Evolutionary conservation across 176 grass and related monocot species (phyloP), one percentile per base, ranked within the genome.

Genomic region (Avena insularis): DNA sequence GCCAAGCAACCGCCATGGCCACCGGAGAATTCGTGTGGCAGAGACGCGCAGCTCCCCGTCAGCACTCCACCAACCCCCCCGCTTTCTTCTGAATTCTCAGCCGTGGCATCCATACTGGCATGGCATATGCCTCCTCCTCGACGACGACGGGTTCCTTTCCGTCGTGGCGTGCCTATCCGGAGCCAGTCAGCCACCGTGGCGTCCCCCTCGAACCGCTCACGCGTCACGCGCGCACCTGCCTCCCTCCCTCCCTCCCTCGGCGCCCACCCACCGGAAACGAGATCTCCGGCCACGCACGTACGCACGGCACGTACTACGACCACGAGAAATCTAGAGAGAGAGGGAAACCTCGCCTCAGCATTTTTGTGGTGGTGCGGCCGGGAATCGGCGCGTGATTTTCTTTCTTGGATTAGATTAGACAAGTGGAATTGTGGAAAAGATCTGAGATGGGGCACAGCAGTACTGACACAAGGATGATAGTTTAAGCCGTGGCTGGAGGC

Each of bases 141-240:
- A 29, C 29, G 45, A 51, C 50, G 54, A 8, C 8, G 5, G 11
- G 6, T 51, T 38, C 71, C 16, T 17, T 19, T 27, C 12, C 33
- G 12, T 14, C 71, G 21, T 50, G 71, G 45, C 46, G 38, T 84
- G 47, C 14, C 75, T 87, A 91, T 91, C 85, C 89, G 53, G 13
- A 16, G 50, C 50, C 40, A 43, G 11, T 31, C n/a, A 48, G 81
- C 12, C 61, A 33, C 66, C 20, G 66, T 89, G 76, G 75, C 82
- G 66, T 29, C 80, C 72, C 9, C 2, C 5, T 59, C 38, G 50
- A 25, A 23, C 9, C 60, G 35, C 62, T 65, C 61, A 25, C 56
- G 64, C 75, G 62, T 71, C 81, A 55, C 54, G 58, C 48, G 14
- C 47, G 54, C 25, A 21, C 63, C 73, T 79, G 80, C 6, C 40